Evolutionary conservation across 345 rosid species (phyloP).

Genomic region (Crucihimalaya himalaica): DNA sequence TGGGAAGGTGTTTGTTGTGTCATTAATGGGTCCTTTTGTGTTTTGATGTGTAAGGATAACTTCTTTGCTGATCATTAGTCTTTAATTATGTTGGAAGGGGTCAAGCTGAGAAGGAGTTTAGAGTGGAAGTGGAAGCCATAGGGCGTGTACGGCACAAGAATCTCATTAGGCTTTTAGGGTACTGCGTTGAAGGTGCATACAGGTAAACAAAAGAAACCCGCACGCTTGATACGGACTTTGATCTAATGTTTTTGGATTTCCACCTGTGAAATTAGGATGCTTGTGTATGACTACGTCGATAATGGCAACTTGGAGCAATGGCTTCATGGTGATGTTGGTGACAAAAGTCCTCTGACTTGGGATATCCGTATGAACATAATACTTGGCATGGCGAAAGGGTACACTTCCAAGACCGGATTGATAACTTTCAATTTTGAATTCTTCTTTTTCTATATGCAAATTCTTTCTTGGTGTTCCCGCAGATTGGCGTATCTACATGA

Average conservation of each 20-base stretch:
- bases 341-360: constrained; percentile 84
- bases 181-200: constrained; percentile 95
- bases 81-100: constrained; percentile 54
- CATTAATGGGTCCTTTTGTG: constrained; percentile 1
- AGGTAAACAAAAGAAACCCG: constrained; percentile 45
- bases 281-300: constrained; percentile 87
- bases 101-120: constrained; percentile 97
- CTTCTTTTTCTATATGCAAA: constrained; percentile 3
- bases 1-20: constrained; percentile 21
- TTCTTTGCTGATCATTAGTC: background rate
- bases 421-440: background rate
- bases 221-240: background rate
- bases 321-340: constrained; percentile 95
- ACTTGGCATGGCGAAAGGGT: constrained; percentile 96
- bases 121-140: constrained; percentile 90
- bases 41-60: background rate
- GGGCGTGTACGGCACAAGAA: constrained; percentile 97
- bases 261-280: constrained; percentile 60
- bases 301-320: constrained; percentile 96
- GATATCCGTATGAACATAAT: constrained; percentile 86
- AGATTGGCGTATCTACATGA: constrained; percentile 98
- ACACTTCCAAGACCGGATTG: background rate
- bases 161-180: constrained; percentile 85
- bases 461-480: constrained; percentile 4
- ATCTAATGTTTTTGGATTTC: constrained; percentile 13